A percentile compares a stretch with the other conserved stretches of the same genome.
phyloP scores from a whole-genome alignment of 148 eudicot genomes.

The Gaultheria prostrata region DNA sequence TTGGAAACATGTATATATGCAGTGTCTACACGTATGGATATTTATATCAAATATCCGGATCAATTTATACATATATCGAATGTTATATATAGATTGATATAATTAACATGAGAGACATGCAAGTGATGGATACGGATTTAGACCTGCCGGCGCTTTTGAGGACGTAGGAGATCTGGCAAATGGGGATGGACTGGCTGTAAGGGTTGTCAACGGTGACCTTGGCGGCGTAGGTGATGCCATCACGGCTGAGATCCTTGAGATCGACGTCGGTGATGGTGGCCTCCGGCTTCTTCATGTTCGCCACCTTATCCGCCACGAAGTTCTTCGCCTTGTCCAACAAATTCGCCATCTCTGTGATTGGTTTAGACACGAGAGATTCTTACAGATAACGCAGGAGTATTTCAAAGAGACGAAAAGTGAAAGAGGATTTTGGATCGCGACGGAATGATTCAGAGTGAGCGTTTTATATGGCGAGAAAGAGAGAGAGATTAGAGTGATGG shows the following conservation, averaged over 20 bases:
- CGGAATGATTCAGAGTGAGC: not conserved
- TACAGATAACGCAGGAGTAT: not conserved
- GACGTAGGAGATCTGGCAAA: conserved; percentile 51
- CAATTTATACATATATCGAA: too few relatives aligned
- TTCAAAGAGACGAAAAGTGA: not conserved
- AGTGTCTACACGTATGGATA: not conserved
- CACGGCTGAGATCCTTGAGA: conserved; percentile 39
- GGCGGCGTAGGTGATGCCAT: conserved; percentile 52
- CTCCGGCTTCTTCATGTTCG: conserved; percentile 51
- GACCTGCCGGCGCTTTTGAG: conserved; percentile 58
- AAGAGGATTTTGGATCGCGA: not conserved
- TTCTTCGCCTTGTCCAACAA: conserved; percentile 55
- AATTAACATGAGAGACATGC: not conserved
- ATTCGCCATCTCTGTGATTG: conserved; percentile 25
- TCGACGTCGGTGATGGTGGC: conserved; percentile 55
- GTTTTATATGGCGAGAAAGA: not conserved
- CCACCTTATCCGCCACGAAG: conserved; percentile 45
- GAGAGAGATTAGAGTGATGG: not conserved
- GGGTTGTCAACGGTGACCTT: conserved; percentile 58
- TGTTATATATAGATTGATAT: not conserved
- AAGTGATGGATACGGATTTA: not conserved
- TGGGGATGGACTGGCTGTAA: conserved; percentile 56
- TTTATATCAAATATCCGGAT: too few relatives aligned
- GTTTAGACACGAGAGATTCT: not conserved
- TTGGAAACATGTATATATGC: not conserved